These are phyloP conservation scores for Apiospora hydei DNA, from an alignment of 2,329 filamentous ascomycete species.

Conservation along the genomic window DNA sequence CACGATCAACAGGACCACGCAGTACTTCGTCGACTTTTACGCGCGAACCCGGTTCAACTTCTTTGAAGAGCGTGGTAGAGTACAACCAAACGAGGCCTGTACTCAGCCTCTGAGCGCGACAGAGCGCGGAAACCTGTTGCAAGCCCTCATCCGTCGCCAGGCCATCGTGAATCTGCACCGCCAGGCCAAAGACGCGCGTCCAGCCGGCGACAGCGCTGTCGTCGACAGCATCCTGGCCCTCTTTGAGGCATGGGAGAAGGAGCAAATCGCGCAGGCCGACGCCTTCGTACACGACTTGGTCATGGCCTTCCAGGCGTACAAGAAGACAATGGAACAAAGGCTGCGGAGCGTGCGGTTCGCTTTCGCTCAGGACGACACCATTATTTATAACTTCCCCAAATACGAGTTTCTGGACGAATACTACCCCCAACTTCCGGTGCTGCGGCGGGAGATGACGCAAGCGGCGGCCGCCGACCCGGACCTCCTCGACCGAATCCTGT, in stretches of 20 bases:
- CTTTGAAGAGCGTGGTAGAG: neutral
- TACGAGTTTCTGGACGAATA: neutral
- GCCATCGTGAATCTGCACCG: neutral
- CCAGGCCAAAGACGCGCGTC: neutral
- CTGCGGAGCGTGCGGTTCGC: neutral
- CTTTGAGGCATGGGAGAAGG: constrained; percentile 16
- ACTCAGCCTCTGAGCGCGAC: neutral
- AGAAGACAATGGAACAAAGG: neutral
- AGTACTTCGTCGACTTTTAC: neutral
- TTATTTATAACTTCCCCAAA: too few relatives aligned
- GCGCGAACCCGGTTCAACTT: neutral
- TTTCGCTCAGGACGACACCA: too few relatives aligned
- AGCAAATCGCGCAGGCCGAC: constrained; percentile 20
- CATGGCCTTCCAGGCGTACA: neutral
- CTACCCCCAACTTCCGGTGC: neutral
- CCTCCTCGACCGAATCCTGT: neutral
- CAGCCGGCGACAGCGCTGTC: neutral
- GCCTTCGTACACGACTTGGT: neutral
- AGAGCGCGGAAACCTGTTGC: neutral
- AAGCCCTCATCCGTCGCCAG: constrained; percentile 9
- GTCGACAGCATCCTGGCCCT: neutral
- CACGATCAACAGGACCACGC: neutral
- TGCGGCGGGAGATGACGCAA: neutral
- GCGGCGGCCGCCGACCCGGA: neutral
- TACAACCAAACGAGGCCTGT: neutral